These are phyloP conservation scores for Pogostemon cablin DNA, from an alignment of 257 asterid genomes.

Conservation along the genomic window DNA sequence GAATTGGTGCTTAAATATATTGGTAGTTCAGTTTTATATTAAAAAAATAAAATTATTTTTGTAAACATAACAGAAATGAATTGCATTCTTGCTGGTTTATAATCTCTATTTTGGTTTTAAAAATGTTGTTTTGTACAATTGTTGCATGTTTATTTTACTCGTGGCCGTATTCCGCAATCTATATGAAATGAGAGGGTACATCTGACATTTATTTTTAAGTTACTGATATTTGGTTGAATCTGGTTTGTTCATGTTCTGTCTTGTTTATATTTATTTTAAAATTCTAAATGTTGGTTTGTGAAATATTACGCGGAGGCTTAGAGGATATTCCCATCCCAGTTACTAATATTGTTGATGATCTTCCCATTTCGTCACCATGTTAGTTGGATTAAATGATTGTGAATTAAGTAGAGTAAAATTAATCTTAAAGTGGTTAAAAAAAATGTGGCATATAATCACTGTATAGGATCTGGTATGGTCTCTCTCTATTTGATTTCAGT, in stretches of 20 bases:
- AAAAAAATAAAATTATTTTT: too few species aligned
- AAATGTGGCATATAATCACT: too few species aligned
- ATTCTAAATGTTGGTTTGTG: constrained; percentile 65
- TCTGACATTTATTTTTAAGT: background rate
- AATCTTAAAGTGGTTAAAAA: background rate
- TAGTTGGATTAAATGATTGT: constrained; percentile 33
- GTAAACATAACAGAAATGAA: too few species aligned
- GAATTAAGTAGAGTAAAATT: background rate
- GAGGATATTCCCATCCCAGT: constrained; percentile 80
- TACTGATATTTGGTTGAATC: background rate
- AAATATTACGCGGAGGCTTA: constrained; percentile 61
- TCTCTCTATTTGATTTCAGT: too few species aligned
- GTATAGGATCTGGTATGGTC: too few species aligned
- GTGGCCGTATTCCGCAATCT: constrained; percentile 68
- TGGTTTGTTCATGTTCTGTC: background rate
- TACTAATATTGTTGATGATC: constrained; percentile 85
- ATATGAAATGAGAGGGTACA: constrained; percentile 82
- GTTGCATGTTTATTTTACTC: constrained; percentile 65
- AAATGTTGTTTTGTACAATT: background rate
- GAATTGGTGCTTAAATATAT: too few species aligned
- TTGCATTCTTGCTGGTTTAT: background rate
- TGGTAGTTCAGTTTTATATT: too few species aligned
- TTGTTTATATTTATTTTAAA: background rate
- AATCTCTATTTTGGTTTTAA: background rate
- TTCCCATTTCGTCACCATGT: constrained; percentile 64